Conservation (phyloP, 257 asterid species). For the Handroanthus guayacan region DNA sequence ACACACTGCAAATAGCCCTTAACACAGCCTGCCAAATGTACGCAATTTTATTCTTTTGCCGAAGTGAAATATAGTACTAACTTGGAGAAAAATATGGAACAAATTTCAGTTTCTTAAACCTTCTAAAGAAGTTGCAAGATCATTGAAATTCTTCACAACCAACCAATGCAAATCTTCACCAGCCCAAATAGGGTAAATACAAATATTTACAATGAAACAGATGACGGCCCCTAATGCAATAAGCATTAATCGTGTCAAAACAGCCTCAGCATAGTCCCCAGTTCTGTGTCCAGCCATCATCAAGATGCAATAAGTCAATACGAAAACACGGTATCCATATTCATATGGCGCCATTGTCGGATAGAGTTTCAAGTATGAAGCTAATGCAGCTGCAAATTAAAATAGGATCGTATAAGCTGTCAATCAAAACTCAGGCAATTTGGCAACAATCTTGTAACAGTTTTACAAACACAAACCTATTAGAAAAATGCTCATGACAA, state of each 20-base stretch:
- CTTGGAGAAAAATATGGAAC: neutral
- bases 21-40: slow-evolving; percentile 44
- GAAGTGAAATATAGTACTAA: neutral
- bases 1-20: slow-evolving; percentile 46
- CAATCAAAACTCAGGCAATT: neutral
- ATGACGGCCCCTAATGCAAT: slow-evolving; percentile 55
- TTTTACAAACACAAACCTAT: slow-evolving; percentile 41
- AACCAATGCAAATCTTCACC: slow-evolving; percentile 58
- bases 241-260: slow-evolving; percentile 47
- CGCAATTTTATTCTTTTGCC: neutral
- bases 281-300: slow-evolving; percentile 57
- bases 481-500: slow-evolving; percentile 44
- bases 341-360: slow-evolving; percentile 60
- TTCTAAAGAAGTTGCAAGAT: slow-evolving; percentile 54
- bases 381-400: slow-evolving; percentile 42
- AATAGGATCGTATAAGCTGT: neutral
- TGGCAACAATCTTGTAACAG: neutral
- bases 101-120: slow-evolving; percentile 33
- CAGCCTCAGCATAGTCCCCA: slow-evolving; percentile 32
- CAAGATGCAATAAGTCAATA: slow-evolving; percentile 59
- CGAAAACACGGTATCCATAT: slow-evolving; percentile 58
- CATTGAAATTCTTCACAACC: slow-evolving; percentile 55
- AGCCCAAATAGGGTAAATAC: slow-evolving; percentile 58
- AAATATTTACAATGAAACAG: slow-evolving; percentile 47
- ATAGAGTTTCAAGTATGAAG: slow-evolving; percentile 48